These are phyloP conservation scores for Botrytis hyacinthi DNA, from an alignment of 2,329 filamentous ascomycete genomes.

Conservation along the genomic window DNA sequence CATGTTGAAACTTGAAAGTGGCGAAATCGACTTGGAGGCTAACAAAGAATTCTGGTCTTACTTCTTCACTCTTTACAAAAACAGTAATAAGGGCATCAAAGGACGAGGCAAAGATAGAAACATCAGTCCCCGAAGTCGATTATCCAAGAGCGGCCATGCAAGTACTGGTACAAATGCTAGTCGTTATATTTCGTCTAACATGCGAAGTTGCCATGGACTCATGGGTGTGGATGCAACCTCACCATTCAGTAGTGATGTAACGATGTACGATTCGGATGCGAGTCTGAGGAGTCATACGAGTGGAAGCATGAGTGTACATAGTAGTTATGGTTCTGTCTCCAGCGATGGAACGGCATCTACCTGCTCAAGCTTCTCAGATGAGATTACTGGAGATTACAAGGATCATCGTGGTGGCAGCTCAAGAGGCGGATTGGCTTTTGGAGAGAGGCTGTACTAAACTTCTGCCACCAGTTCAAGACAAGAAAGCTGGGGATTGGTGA, in stretches of 20 bases:
- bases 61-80: conserved; percentile 87
- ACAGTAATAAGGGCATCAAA: conserved; percentile 98
- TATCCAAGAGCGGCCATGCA: neutral
- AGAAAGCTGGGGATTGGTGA: neutral
- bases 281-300: conserved; percentile 24
- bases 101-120: conserved; percentile 83
- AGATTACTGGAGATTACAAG: neutral
- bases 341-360: neutral
- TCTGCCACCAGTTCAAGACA: neutral
- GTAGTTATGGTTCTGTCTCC: neutral
- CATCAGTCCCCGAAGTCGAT: conserved; percentile 43
- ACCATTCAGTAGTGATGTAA: neutral
- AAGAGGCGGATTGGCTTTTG: conserved; percentile 42
- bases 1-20: conserved; percentile 61
- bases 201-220: conserved; percentile 27
- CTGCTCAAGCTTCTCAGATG: neutral
- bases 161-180: neutral
- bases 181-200: neutral
- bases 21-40: conserved; percentile 60
- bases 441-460: conserved; percentile 46
- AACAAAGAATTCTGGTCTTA: conserved; percentile 82
- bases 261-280: conserved; percentile 21
- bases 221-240: conserved; percentile 21
- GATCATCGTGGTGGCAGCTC: neutral
- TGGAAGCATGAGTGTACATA: conserved; percentile 8